Conservation (phyloP, 345 rosid species). For the Acer negundo region DNA sequence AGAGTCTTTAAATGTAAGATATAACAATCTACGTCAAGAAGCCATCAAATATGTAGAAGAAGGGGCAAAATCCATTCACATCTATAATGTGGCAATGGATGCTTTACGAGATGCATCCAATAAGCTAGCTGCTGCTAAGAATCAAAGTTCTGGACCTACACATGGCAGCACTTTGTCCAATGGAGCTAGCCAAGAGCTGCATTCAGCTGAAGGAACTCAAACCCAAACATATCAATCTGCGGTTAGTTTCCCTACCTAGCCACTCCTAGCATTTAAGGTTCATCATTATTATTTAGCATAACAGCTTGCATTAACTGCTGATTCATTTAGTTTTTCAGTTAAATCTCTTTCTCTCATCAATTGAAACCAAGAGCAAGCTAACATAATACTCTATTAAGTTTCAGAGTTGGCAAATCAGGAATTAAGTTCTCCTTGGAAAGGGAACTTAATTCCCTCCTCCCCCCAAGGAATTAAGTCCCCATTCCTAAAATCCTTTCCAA, state of each 20-base stretch:
- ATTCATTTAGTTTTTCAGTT: neutral
- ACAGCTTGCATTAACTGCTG: neutral
- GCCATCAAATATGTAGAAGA: constrained; percentile 79
- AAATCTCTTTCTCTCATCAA: neutral
- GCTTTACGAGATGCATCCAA: constrained; percentile 70
- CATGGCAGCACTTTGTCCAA: constrained; percentile 31
- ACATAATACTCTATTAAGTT: neutral
- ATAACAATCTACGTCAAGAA: constrained; percentile 69
- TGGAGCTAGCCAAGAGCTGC: constrained; percentile 46
- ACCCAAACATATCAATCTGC: constrained; percentile 36
- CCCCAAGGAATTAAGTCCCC: too few relatives aligned
- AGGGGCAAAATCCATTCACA: constrained; percentile 72
- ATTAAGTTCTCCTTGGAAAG: too few relatives aligned
- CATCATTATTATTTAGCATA: neutral
- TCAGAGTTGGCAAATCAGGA: neutral
- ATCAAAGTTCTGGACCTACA: constrained; percentile 41
- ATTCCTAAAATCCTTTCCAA: too few relatives aligned
- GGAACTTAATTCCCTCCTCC: too few relatives aligned
- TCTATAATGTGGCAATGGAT: constrained; percentile 72
- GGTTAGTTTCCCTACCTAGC: constrained; percentile 41
- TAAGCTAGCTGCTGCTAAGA: constrained; percentile 56
- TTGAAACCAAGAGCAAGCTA: neutral
- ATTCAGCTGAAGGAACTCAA: constrained; percentile 41
- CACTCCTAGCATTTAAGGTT: neutral
- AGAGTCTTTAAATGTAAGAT: constrained; percentile 57